These are phyloP conservation scores for Anastatica hierochuntica DNA, from an alignment of 345 rosid genomes.

Conservation along the genomic window DNA sequence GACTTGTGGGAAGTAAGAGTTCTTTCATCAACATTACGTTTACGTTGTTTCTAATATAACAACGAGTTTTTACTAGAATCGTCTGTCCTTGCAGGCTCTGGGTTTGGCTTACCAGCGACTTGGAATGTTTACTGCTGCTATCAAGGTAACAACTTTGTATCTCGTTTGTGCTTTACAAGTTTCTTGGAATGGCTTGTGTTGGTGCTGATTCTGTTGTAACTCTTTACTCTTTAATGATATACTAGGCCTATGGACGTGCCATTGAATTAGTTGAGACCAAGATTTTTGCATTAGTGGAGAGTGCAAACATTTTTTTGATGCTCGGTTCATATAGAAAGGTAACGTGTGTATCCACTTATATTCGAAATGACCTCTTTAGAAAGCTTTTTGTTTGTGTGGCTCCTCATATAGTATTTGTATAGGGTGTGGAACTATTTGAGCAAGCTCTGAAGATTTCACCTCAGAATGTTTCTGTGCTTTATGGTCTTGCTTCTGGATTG, in stretches of 20 bases:
- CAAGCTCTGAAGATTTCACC: constrained; percentile 69
- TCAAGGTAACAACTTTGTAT: constrained; percentile 43
- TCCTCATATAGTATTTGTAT: constrained; percentile 23
- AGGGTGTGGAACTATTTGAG: constrained; percentile 82
- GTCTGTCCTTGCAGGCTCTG: constrained; percentile 48
- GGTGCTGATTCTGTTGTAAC: not conserved
- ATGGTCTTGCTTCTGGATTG: constrained; percentile 80
- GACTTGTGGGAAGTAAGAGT: constrained; percentile 93
- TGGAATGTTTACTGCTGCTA: constrained; percentile 93
- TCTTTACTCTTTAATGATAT: not conserved
- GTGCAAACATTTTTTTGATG: constrained; percentile 84
- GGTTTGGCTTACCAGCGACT: constrained; percentile 89
- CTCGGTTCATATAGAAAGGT: constrained; percentile 91
- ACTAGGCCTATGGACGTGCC: constrained; percentile 79
- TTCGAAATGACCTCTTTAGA: not conserved
- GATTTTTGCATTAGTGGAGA: constrained; percentile 65
- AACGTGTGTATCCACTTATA: not conserved
- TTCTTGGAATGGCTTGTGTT: not conserved
- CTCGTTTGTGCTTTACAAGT: not conserved
- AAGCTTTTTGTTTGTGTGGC: constrained; percentile 9
- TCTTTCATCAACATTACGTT: too few species aligned
- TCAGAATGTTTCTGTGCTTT: constrained; percentile 58
- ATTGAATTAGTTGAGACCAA: constrained; percentile 70
- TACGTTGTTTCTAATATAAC: constrained; percentile 1
- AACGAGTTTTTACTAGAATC: not conserved